phyloP scores from a whole-genome alignment of 495 filamentous ascomycete genomes.

The Platismatia glauca region DNA sequence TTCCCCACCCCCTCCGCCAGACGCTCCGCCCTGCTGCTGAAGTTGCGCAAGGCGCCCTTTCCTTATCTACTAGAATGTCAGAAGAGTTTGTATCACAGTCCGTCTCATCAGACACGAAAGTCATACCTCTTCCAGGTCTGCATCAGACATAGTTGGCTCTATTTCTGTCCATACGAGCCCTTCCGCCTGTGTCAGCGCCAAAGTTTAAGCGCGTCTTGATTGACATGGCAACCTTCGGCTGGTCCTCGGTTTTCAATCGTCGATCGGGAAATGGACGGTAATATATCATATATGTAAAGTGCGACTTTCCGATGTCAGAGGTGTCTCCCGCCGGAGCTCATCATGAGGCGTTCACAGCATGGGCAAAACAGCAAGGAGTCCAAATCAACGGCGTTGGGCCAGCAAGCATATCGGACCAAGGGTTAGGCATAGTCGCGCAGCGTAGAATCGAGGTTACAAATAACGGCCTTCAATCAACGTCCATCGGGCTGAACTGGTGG shows the following conservation, averaged over 20 bases:
- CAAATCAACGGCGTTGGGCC: constrained; percentile 51
- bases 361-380: constrained; percentile 53
- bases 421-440: constrained; percentile 66
- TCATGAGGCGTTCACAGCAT: constrained; percentile 48
- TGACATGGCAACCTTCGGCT: too few relatives aligned
- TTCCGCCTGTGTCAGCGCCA: not conserved
- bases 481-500: constrained; percentile 4
- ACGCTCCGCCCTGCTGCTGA: constrained; percentile 52
- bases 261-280: too few relatives aligned
- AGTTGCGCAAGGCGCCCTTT: constrained; percentile 86
- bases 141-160: constrained; percentile 58
- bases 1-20: constrained; percentile 41
- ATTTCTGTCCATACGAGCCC: not conserved
- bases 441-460: constrained; percentile 49
- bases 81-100: not conserved
- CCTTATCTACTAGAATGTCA: constrained; percentile 53
- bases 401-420: constrained; percentile 52
- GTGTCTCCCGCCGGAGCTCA: constrained; percentile 27
- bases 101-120: not conserved
- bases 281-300: not conserved
- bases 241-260: too few relatives aligned
- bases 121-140: constrained; percentile 70
- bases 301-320: not conserved
- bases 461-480: not conserved
- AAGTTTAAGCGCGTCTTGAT: too few relatives aligned